Base-by-base conservation (phyloP, 2,329 filamentous ascomycete genomes). In the Daldinia sp. region DNA sequence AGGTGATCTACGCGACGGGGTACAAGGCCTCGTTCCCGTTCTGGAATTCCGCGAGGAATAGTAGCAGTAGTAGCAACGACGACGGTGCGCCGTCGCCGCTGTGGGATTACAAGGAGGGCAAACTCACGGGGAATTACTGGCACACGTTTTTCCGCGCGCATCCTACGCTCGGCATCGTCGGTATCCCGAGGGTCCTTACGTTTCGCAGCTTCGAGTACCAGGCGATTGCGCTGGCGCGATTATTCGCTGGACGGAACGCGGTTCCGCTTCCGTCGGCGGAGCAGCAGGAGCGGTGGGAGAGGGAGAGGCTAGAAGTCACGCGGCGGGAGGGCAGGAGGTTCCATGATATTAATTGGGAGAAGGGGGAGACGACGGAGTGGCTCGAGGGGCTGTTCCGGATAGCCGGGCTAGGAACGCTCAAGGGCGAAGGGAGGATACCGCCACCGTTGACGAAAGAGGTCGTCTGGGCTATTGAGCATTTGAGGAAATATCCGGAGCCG, bases 201-300 rank as follows among this genome's bases (percentile, higher is more conserved):
- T 88, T 87, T 63, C 76, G 86, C 6, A 84, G 83, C 39, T 87
- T 87, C 67, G 86, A 88, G 73, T 88, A 88, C 67, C 86, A 88
- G 73, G 85, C 84, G 1, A 78, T 87, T 44, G 85, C 86, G 1
- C 75, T 88, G 0, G 85, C 86, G 2, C 79, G 86, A 1, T 71
- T 86, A 0, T 87, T 83, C 71, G 77, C 85, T 0, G 78, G 79
- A 0, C 77, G 85, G 13, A 81, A 83, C 33, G 72, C 79, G 0
- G 63, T 71, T 0, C 54, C 78, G 2, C 78, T 87, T 3, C 85
- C 85, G 0, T 58, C 79, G 0, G n/a, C 75, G 0, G 67, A 73
- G 1, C 78, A 83, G 59, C 83, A 85, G 71, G 67, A 76, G 39
- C 68, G 64, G n/a, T 88, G 86, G 86, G 86, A 88, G 67, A 62